phyloP scores from a whole-genome alignment of 1,284 basidiomycete genomes.

The Pseudozyma flocculosa region DNA sequence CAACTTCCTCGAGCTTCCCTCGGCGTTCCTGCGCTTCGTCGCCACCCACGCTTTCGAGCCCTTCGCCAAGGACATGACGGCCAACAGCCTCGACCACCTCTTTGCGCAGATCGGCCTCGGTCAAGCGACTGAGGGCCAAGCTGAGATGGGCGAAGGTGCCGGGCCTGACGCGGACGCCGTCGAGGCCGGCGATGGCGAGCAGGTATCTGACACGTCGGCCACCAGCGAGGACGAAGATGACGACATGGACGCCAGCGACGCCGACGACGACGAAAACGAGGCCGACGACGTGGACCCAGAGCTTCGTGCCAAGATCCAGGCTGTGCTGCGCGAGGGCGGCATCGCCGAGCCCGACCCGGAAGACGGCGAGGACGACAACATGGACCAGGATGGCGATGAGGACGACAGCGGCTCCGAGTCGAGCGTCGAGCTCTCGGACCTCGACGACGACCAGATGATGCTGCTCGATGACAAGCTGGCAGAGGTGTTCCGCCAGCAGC shows the following conservation, averaged over 20 bases:
- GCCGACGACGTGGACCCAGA: constrained; percentile 64
- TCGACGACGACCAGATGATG: constrained; percentile 90
- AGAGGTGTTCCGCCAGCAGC: constrained; percentile 74
- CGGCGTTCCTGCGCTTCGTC: constrained; percentile 76
- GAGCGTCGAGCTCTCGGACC: constrained; percentile 33
- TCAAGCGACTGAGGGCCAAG: constrained; percentile 14
- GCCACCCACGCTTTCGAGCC: constrained; percentile 80
- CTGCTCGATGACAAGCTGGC: constrained; percentile 90
- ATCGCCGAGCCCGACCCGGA: constrained; percentile 64
- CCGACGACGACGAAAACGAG: constrained; percentile 64
- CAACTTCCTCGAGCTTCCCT: constrained; percentile 81
- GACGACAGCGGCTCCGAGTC: constrained; percentile 26
- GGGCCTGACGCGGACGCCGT: constrained; percentile 3
- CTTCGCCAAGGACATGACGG: constrained; percentile 70
- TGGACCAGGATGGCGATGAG: constrained; percentile 44
- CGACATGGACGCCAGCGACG: constrained; percentile 62
- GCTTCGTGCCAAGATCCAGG: constrained; percentile 72
- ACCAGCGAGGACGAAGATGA: constrained; percentile 38
- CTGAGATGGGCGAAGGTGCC: constrained; percentile 17
- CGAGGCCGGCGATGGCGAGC: constrained; percentile 21
- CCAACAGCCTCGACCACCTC: constrained; percentile 78
- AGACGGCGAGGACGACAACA: constrained; percentile 57
- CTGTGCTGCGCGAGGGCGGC: constrained; percentile 74
- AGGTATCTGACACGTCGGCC: constrained; percentile 26
- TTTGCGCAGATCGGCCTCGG: constrained; percentile 61